Percentiles rank a stretch among this genome's conserved stretches.
Evolutionary conservation across 2,329 filamentous ascomycete species (phyloP).

Genomic region (Beauveria sp.): DNA sequence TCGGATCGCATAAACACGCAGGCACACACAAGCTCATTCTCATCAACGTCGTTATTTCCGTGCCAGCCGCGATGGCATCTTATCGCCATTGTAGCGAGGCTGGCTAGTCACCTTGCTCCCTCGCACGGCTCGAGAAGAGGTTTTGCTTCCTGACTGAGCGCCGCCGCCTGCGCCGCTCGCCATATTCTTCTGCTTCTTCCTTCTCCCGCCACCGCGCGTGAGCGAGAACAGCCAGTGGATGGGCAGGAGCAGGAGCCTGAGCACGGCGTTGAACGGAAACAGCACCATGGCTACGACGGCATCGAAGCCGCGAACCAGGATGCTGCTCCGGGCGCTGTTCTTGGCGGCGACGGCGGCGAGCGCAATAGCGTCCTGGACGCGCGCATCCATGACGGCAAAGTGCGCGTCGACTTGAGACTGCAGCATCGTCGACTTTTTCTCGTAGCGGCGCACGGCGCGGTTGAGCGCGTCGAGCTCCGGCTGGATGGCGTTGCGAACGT

Average conservation of each 20-base stretch:
- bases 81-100: constrained; percentile 28
- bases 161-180: background rate
- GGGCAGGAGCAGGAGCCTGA: constrained; percentile 36
- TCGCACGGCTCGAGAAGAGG: constrained; percentile 1
- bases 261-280: constrained; percentile 34
- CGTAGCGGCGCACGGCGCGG: constrained; percentile 80
- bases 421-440: constrained; percentile 75
- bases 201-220: constrained; percentile 20
- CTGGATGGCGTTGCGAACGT: constrained; percentile 60
- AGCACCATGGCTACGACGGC: constrained; percentile 26
- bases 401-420: constrained; percentile 69
- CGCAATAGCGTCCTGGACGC: constrained; percentile 69
- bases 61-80: constrained; percentile 20
- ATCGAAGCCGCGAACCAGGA: constrained; percentile 32
- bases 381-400: constrained; percentile 62
- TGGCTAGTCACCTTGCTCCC: constrained; percentile 16
- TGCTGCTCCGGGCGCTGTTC: constrained; percentile 32
- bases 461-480: constrained; percentile 84
- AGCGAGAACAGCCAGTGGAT: constrained; percentile 28
- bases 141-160: background rate
- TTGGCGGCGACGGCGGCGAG: constrained; percentile 70
- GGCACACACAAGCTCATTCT: background rate
- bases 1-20: background rate
- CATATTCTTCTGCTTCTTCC: constrained; percentile 18
- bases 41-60: background rate